Evolutionary conservation across 768 basidiomycete species (phyloP).

Genomic region (Leucogyrophana mollusca): DNA sequence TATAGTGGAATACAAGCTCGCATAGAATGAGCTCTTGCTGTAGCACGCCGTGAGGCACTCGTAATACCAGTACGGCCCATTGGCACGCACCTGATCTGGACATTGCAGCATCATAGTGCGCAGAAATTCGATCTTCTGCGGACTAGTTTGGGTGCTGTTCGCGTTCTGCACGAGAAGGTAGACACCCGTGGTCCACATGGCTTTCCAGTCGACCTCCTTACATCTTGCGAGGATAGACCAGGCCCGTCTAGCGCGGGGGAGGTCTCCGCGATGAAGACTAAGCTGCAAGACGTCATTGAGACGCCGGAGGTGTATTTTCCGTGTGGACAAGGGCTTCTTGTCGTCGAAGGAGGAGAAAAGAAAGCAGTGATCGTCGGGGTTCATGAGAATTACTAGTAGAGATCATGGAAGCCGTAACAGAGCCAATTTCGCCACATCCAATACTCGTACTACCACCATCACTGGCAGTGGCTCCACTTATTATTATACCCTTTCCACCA

Average conservation of each 20-base stretch:
- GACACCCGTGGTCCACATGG: slow-evolving; percentile 69
- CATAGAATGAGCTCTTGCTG: slow-evolving; percentile 76
- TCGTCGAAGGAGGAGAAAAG: slow-evolving; percentile 60
- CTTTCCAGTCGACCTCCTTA: slow-evolving; percentile 74
- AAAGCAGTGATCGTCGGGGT: slow-evolving; percentile 41
- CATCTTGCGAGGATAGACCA: slow-evolving; percentile 78
- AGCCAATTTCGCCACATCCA: too few species aligned
- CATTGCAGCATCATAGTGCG: slow-evolving; percentile 70
- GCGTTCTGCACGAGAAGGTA: slow-evolving; percentile 44
- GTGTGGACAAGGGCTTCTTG: slow-evolving; percentile 48
- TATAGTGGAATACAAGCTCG: slow-evolving; percentile 70
- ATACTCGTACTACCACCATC: too few species aligned
- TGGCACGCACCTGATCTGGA: slow-evolving; percentile 56
- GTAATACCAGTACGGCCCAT: slow-evolving; percentile 3
- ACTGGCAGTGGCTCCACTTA: too few species aligned
- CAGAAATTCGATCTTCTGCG: slow-evolving; percentile 56
- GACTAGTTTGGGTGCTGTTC: slow-evolving; percentile 23
- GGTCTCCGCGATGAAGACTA: slow-evolving; percentile 65
- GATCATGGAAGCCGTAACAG: too few species aligned
- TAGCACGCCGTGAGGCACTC: not conserved
- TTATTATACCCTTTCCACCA: too few species aligned
- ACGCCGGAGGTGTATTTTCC: slow-evolving; percentile 72
- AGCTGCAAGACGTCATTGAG: slow-evolving; percentile 75
- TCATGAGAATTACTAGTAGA: slow-evolving; percentile 14
- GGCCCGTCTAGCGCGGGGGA: slow-evolving; percentile 59